Evolutionary conservation across 805 yeast species (phyloP).

Genomic region (Saturnispora sanitii): DNA sequence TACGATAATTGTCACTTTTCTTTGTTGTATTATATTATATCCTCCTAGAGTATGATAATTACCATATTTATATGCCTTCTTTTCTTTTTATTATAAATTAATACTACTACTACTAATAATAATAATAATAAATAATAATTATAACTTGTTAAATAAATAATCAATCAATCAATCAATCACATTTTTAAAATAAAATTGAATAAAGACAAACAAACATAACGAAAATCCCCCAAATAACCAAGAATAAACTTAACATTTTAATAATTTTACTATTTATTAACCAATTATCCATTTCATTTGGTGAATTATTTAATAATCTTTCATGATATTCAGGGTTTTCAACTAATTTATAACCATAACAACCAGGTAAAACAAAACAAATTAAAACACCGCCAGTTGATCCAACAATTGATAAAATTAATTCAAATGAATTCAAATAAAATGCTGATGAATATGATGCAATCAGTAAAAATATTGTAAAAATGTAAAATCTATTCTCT

Average conservation of each 20-base stretch:
- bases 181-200: conserved; percentile 35
- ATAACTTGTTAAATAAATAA: not conserved
- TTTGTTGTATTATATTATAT: no score
- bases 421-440: conserved; percentile 52
- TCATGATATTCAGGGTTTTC: conserved; percentile 13
- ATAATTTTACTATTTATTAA: conserved; percentile 17
- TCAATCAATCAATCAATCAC: not conserved
- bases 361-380: conserved; percentile 69
- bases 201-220: conserved; percentile 48
- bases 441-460: conserved; percentile 48
- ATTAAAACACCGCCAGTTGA: conserved; percentile 78
- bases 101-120: no score
- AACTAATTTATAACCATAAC: conserved; percentile 58
- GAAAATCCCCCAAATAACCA: conserved; percentile 42
- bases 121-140: not conserved
- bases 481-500: conserved; percentile 33
- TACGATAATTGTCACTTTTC: no score
- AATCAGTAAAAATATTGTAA: conserved; percentile 39
- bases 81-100: no score
- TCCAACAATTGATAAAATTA: conserved; percentile 65
- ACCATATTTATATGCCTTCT: no score
- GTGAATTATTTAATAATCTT: conserved; percentile 16
- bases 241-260: conserved; percentile 26
- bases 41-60: no score
- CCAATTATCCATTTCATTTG: conserved; percentile 16